Evolutionary conservation across 257 asterid genomes (phyloP), one percentile per base, ranked within the genome.

Genomic region (Primulina tabacum): DNA sequence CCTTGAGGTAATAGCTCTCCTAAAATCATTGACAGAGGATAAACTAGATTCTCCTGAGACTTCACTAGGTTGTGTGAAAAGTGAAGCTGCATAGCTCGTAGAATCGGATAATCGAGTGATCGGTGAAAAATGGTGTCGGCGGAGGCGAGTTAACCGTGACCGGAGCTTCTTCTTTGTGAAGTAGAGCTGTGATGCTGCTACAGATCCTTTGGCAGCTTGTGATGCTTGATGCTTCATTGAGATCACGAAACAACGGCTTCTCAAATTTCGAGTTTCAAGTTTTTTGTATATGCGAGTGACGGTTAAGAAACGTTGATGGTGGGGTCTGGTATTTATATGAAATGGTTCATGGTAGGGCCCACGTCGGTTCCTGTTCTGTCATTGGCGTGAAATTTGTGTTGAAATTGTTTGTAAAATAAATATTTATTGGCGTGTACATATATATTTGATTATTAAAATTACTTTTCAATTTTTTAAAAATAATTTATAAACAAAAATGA

Each of bases 101-200:
- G 26, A 38, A 12, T 73, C 18, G 26, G 76, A 60, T 58, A 66
- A 9, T 37, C 9, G 67, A 73, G 77, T 67, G 50, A 86, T 35
- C 6, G 92, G 97, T 59, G 96, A 83, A 34, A 86, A 67, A 24
- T 67, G 80, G 65, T 71, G 55, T 16, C 96, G 88, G 20, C 81
- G 78, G 60, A 90, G 89, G 78, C 88, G 95, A 33, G 84, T 78
- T 53, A 87, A 63, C 75, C 68, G 81, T 52, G 97, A 90, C 0
- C 99, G 97, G 71, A 81, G 90, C 84, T 85, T 85, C 89, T 80
- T 87, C 71, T 64, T 80, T 43, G 75, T 17, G 83, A 79, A 72
- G 52, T 43, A 38, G 69, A 79, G 80, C 43, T 71, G 75, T 34
- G 69, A 60, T 7, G 81, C 65, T 62, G 69, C 72, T 33, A 71